These are phyloP conservation scores for Paramecium pentaurelia DNA, from an alignment of 73 alveolate species.

Conservation along the genomic window DNA sequence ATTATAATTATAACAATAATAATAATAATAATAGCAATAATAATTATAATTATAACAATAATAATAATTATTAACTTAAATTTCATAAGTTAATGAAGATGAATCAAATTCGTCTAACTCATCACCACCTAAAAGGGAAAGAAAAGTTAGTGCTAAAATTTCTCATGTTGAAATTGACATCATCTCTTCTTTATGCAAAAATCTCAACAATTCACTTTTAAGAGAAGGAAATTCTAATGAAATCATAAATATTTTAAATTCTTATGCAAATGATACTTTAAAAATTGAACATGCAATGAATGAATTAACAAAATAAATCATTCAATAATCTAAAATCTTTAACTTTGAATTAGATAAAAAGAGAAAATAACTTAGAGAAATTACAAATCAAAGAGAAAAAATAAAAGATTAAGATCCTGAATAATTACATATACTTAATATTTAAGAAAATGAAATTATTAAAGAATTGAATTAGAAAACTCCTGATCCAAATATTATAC, in stretches of 20 bases:
- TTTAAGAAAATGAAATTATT: background rate
- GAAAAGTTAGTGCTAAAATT: conserved; percentile 43
- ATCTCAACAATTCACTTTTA: background rate
- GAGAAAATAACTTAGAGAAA: background rate
- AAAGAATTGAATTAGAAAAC: background rate
- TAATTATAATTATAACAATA: background rate
- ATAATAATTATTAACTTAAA: background rate
- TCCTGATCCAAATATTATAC: conserved; percentile 2
- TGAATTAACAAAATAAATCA: background rate
- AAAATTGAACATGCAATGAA: conserved; percentile 26
- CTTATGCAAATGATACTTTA: background rate
- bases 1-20: background rate
- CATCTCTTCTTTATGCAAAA: background rate
- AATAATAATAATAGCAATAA: background rate
- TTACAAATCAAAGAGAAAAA: conserved; percentile 21
- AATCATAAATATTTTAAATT: background rate
- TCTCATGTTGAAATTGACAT: conserved; percentile 21
- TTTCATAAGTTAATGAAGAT: background rate
- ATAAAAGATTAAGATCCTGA: conserved; percentile 9
- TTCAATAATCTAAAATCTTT: background rate
- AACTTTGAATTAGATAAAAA: conserved; percentile 19
- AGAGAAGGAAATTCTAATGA: conserved; percentile 7
- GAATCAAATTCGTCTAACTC: background rate
- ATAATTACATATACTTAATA: background rate
- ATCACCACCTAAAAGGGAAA: background rate